phyloP scores from a whole-genome alignment of 257 asterid genomes.

The Solanum paucissectum region DNA sequence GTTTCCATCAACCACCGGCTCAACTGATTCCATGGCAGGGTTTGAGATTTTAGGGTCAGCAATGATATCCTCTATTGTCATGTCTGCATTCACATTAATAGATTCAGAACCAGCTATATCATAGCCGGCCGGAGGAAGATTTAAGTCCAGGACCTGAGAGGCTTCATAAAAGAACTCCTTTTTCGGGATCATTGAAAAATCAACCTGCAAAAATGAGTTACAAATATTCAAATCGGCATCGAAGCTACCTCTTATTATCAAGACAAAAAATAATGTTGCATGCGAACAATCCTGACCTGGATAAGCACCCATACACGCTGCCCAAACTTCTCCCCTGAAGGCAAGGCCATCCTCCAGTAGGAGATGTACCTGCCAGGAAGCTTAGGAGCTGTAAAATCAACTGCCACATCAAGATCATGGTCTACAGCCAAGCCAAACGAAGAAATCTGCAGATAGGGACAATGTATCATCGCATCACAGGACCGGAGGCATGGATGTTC shows the following conservation, averaged over 20 bases:
- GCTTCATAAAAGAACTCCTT: constrained; percentile 26
- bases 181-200: constrained; percentile 33
- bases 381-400: constrained; percentile 73
- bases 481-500: not conserved
- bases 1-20: constrained; percentile 16
- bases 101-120: constrained; percentile 25
- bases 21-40: constrained; percentile 14
- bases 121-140: constrained; percentile 52
- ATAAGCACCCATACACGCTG: constrained; percentile 95
- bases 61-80: constrained; percentile 11
- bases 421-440: constrained; percentile 37
- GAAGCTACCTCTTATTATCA: not conserved
- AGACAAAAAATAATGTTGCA: not conserved
- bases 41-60: constrained; percentile 11
- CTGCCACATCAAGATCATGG: constrained; percentile 63
- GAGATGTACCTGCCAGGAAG: constrained; percentile 79
- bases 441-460: constrained; percentile 37
- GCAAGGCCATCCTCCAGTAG: constrained; percentile 87
- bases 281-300: constrained; percentile 31
- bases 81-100: constrained; percentile 14
- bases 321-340: constrained; percentile 82
- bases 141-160: constrained; percentile 51
- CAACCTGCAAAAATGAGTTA: constrained; percentile 39
- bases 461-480: not conserved
- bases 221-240: not conserved